Conservation (phyloP, 495 filamentous ascomycete genomes). For the Lichina pygmaea region DNA sequence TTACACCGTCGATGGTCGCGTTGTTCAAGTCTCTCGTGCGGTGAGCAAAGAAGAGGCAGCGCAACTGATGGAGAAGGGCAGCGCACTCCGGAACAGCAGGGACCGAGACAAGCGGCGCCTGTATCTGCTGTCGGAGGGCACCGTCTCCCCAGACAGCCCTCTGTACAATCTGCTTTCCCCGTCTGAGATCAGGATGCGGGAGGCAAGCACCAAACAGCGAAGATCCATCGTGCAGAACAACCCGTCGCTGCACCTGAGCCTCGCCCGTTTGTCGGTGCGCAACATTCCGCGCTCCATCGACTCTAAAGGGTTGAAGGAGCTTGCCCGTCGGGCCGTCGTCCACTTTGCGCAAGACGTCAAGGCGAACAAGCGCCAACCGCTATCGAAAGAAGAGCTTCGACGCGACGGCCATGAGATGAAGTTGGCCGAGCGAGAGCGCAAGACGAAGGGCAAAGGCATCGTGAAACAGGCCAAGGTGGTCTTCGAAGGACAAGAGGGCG, state of each 20-base stretch:
- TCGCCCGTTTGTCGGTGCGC: conserved; percentile 80
- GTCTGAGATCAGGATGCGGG: conserved; percentile 63
- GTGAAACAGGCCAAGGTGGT: conserved; percentile 91
- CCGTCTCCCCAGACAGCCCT: conserved; percentile 39
- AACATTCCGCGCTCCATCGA: conserved; percentile 69
- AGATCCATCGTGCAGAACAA: conserved; percentile 75
- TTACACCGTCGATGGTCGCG: conserved; percentile 73
- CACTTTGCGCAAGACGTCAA: conserved; percentile 85
- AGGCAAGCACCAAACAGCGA: conserved; percentile 66
- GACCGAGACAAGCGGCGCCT: conserved; percentile 80
- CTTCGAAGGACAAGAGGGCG: conserved; percentile 60
- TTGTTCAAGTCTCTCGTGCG: conserved; percentile 60
- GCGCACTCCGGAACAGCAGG: conserved; percentile 31
- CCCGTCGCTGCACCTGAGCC: conserved; percentile 62
- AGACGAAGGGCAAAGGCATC: conserved; percentile 64
- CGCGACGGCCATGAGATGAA: conserved; percentile 58
- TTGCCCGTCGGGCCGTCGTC: conserved; percentile 73
- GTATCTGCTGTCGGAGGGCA: conserved; percentile 72
- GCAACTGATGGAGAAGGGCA: conserved; percentile 42
- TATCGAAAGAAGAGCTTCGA: conserved; percentile 66
- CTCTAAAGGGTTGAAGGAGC: conserved; percentile 71
- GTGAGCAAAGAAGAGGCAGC: conserved; percentile 55
- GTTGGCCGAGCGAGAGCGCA: conserved; percentile 48
- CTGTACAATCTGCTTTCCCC: conserved; percentile 51
- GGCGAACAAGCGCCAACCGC: conserved; percentile 32